phyloP scores from a whole-genome alignment of 148 eudicot species.

The Camellia sinensis region DNA sequence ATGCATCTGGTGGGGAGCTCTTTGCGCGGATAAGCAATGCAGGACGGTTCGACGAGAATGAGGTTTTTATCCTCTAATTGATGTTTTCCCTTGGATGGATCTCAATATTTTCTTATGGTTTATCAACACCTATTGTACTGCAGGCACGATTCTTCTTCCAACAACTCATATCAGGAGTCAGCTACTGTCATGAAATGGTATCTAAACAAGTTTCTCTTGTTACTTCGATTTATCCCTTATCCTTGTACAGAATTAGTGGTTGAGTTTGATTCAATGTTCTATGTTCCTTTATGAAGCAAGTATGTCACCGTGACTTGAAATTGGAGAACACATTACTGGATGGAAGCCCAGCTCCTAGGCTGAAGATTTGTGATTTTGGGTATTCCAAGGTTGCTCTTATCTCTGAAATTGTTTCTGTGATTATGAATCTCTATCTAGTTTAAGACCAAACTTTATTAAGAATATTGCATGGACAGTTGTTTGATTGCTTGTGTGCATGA shows the following conservation, averaged over 20 bases:
- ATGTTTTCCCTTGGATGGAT: not conserved
- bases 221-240: not conserved
- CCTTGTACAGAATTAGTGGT: not conserved
- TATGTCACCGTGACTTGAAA: constrained; percentile 90
- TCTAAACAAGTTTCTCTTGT: not conserved
- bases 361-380: constrained; percentile 96
- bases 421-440: no score
- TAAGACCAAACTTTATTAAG: no score
- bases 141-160: constrained; percentile 97
- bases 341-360: constrained; percentile 88
- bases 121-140: constrained; percentile 9
- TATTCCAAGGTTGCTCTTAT: constrained; percentile 67
- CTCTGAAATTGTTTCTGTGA: not conserved
- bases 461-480: no score
- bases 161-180: constrained; percentile 88
- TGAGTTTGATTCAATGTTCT: constrained; percentile 9
- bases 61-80: constrained; percentile 37
- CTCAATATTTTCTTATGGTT: not conserved
- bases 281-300: constrained; percentile 57
- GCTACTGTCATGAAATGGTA: constrained; percentile 98
- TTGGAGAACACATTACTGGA: constrained; percentile 85
- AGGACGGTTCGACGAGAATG: constrained; percentile 89
- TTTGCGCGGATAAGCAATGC: constrained; percentile 88
- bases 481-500: no score
- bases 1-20: constrained; percentile 94